phyloP scores from a whole-genome alignment of 352 stramenopile genomes.

The Phytophthora lateralis region DNA sequence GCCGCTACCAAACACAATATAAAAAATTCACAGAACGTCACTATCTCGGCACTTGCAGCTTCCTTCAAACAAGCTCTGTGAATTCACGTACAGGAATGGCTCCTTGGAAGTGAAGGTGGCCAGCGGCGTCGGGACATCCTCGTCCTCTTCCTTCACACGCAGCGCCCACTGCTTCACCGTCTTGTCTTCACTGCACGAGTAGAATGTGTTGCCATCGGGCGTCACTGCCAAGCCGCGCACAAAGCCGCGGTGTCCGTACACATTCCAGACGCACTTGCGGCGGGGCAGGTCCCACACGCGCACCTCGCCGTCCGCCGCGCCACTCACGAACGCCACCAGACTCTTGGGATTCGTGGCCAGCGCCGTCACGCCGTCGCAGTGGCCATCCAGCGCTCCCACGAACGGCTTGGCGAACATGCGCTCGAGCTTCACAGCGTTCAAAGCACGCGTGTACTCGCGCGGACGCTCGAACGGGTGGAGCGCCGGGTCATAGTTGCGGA shows the following conservation, averaged over 20 bases:
- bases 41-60: background rate
- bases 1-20: conserved; percentile 78
- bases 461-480: conserved; percentile 94
- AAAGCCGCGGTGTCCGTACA: conserved; percentile 93
- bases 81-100: conserved; percentile 67
- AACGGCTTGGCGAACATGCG: conserved; percentile 99
- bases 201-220: conserved; percentile 86
- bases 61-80: background rate
- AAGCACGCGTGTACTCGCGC: conserved; percentile 95
- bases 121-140: conserved; percentile 72
- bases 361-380: conserved; percentile 96
- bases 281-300: conserved; percentile 97
- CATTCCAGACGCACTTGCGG: conserved; percentile 93
- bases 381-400: conserved; percentile 96
- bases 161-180: conserved; percentile 94
- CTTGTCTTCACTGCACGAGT: conserved; percentile 95
- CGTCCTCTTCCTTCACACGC: conserved; percentile 69
- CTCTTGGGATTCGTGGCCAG: conserved; percentile 91
- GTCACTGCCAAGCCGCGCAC: conserved; percentile 92
- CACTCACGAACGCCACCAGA: conserved; percentile 88
- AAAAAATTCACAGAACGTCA: conserved; percentile 13
- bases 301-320: conserved; percentile 93
- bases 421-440: conserved; percentile 98
- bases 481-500: conserved; percentile 96
- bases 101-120: conserved; percentile 87